Base-by-base conservation (phyloP, 495 filamentous ascomycete genomes). In the Penicillium canescens region DNA sequence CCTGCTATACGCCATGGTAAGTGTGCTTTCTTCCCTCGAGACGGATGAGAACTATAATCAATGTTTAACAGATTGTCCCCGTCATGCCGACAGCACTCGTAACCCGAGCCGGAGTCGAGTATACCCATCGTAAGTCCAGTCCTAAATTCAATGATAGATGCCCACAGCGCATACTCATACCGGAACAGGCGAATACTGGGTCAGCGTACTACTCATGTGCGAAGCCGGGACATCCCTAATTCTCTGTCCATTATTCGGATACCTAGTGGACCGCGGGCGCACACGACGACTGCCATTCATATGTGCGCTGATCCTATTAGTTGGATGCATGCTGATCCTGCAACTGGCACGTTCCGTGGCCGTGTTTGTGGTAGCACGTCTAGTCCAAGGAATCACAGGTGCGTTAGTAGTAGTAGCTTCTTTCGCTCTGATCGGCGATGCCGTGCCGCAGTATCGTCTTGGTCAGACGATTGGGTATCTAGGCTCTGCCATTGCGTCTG, bases 331-430 rank as follows among this genome's bases (percentile, higher is more conserved):
- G 42, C 58, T 81, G 1, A 63, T 89, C 46, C 70, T 89, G 1
- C 80, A 77, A 6, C 28, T 79, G 6, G 82, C 84, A 0, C 67
- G 71, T 42, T 81, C 65, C 23, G 51, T 87, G 8, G 50, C 72
- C 3, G 66, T 83, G 3, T 72, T 88, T 18, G 66, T 80, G 5
- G 16, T 83, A 7, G 85, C 84, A 8, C 69, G 86, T 20, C 51
- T 87, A 7, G 61, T 88, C 16, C 84, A 90, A 62, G 85, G 86
- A 6, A 65, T 79, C 4, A 82, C 82, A 55, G 80, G 76, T 4
- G 85, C 84, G 3, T 73, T 85, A 37, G 85, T 89, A 0, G 85
- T 82, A 75, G 85, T 85, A 0, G 77, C 85, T 16, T 82, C 84
- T 1, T 66, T 88, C 20, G 82, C 85, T 0, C 65, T 87, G 43